Percentiles rank a stretch among this genome's conserved stretches.
Evolutionary conservation across 805 yeast species (phyloP).

Genomic region (Suhomyces prunicola): DNA sequence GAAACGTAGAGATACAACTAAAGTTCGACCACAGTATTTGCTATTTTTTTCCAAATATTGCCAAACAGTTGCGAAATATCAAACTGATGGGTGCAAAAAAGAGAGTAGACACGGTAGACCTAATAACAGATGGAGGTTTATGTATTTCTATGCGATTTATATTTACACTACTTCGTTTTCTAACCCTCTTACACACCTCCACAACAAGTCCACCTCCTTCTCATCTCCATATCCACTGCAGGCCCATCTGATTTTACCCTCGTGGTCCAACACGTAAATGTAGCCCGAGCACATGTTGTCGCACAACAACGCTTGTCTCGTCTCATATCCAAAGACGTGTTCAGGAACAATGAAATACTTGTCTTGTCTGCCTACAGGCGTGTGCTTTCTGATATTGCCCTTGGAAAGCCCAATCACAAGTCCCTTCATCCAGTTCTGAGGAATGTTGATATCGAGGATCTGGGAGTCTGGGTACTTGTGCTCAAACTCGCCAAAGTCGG

Average conservation of each 20-base stretch:
- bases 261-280: slow-evolving; percentile 70
- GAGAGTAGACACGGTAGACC: too few relatives aligned
- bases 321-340: slow-evolving; percentile 51
- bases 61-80: not conserved
- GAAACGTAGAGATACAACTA: too few relatives aligned
- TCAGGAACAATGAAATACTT: slow-evolving; percentile 65
- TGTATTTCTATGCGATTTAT: too few relatives aligned
- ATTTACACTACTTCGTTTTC: slow-evolving; percentile 40
- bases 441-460: slow-evolving; percentile 71
- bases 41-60: not conserved
- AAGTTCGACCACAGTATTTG: too few relatives aligned
- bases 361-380: slow-evolving; percentile 50
- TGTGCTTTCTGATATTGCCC: slow-evolving; percentile 38
- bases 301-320: slow-evolving; percentile 58
- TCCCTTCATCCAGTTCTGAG: slow-evolving; percentile 71
- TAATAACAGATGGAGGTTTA: too few relatives aligned
- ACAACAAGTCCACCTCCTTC: slow-evolving; percentile 59
- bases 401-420: slow-evolving; percentile 48
- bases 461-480: slow-evolving; percentile 53
- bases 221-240: slow-evolving; percentile 76
- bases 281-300: slow-evolving; percentile 83
- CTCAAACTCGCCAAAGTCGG: slow-evolving; percentile 40
- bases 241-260: slow-evolving; percentile 84
- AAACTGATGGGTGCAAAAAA: not conserved
- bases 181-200: slow-evolving; percentile 64